Evolutionary conservation across 257 asterid species (phyloP).

Genomic region (Osmanthus fragrans): DNA sequence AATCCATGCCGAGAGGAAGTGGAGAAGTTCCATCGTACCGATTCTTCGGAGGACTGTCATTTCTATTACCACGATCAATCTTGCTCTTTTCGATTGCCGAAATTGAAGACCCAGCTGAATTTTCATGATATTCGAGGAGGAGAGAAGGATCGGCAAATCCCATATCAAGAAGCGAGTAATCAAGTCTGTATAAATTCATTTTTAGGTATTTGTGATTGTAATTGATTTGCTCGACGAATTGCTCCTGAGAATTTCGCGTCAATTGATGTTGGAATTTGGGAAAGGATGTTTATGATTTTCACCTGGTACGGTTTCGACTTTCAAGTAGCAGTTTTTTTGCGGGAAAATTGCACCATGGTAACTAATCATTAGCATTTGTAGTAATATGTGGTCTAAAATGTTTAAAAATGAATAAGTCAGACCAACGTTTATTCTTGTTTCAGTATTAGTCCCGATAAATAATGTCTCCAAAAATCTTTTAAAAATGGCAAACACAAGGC

Average conservation of each 20-base stretch:
- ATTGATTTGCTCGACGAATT: constrained; percentile 9
- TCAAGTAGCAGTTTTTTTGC: too few species aligned
- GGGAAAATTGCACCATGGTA: too few species aligned
- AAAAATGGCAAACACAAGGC: too few species aligned
- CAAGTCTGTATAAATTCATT: constrained; percentile 58
- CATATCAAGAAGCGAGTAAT: constrained; percentile 46
- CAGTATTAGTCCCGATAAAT: too few species aligned
- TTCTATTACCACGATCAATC: not conserved
- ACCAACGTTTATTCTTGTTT: too few species aligned
- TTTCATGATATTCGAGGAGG: constrained; percentile 15
- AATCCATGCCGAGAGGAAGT: constrained; percentile 85
- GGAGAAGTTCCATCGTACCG: constrained; percentile 83
- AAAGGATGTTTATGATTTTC: too few species aligned
- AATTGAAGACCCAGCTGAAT: constrained; percentile 32
- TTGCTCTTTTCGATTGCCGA: constrained; percentile 25
- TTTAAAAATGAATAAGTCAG: too few species aligned
- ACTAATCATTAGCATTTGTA: too few species aligned
- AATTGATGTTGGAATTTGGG: too few species aligned
- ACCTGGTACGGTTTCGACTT: too few species aligned
- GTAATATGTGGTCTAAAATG: too few species aligned
- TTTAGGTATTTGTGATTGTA: not conserved
- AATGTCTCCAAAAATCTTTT: too few species aligned
- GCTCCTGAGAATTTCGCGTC: not conserved
- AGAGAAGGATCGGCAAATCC: constrained; percentile 51
- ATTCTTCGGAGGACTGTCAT: constrained; percentile 45